phyloP scores from a whole-genome alignment of 768 basidiomycete genomes.

The Pilatotrama ljubarskyi region DNA sequence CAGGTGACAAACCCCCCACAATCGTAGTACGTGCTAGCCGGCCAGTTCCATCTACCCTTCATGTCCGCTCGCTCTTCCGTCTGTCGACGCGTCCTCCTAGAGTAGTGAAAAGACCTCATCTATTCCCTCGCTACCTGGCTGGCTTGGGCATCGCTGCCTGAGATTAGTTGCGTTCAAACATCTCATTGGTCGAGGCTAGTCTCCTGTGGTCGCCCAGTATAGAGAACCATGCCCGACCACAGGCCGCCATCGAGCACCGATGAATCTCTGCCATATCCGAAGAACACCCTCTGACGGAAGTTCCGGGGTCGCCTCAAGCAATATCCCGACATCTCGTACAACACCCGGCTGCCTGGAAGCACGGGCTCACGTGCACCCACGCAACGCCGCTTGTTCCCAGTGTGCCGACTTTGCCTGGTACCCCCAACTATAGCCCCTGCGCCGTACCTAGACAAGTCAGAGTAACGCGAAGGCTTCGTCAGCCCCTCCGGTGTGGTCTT shows the following conservation, averaged over 20 bases:
- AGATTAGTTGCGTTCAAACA: background rate
- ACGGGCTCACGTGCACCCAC: background rate
- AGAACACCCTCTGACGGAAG: too few species aligned
- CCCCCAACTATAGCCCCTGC: constrained; percentile 2
- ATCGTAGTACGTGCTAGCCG: too few species aligned
- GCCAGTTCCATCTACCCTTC: background rate
- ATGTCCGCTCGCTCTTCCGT: background rate
- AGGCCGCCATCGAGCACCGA: background rate
- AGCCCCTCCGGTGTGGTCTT: background rate
- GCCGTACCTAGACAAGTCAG: background rate
- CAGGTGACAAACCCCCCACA: too few species aligned
- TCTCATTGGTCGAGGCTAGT: background rate
- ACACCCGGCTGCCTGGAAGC: background rate
- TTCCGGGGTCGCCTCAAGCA: background rate
- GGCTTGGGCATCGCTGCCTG: background rate
- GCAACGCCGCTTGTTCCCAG: background rate
- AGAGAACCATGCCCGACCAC: background rate
- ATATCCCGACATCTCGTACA: background rate
- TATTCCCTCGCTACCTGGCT: background rate
- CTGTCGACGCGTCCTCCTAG: too few species aligned
- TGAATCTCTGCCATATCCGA: background rate
- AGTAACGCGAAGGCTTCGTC: constrained; percentile 1
- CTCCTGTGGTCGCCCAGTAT: background rate
- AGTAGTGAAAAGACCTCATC: too few species aligned
- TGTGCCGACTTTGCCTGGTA: background rate